These are phyloP conservation scores for Candida sakaeoensis DNA, from an alignment of 805 yeast species.

Conservation along the genomic window DNA sequence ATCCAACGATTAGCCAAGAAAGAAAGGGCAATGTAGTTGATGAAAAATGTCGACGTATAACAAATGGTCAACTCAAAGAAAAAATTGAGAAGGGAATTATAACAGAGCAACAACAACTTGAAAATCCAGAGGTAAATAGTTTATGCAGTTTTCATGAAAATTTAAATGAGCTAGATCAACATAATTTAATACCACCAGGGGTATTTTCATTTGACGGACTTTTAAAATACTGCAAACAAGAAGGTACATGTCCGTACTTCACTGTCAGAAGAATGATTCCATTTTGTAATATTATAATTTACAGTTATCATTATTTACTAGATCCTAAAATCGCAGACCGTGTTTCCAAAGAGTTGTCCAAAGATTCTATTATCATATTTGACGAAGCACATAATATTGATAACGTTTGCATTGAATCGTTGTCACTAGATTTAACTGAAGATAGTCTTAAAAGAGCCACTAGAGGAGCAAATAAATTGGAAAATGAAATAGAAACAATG, in stretches of 20 bases:
- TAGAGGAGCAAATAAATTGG: slow-evolving; percentile 76
- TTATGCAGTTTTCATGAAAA: slow-evolving; percentile 91
- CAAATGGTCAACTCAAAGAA: slow-evolving; percentile 82
- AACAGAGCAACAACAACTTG: slow-evolving; percentile 52
- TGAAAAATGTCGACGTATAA: slow-evolving; percentile 92
- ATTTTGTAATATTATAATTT: slow-evolving; percentile 87
- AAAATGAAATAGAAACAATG: slow-evolving; percentile 80
- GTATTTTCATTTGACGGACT: slow-evolving; percentile 91
- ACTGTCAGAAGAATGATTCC: slow-evolving; percentile 98
- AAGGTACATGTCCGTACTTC: slow-evolving; percentile 91
- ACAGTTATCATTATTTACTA: slow-evolving; percentile 91
- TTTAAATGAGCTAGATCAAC: slow-evolving; percentile 80
- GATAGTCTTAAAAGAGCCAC: slow-evolving; percentile 84
- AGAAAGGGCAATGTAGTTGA: slow-evolving; percentile 90
- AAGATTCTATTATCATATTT: slow-evolving; percentile 89
- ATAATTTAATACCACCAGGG: slow-evolving; percentile 84
- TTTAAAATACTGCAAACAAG: slow-evolving; percentile 68
- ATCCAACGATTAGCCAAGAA: slow-evolving; percentile 83
- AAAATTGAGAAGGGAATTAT: slow-evolving; percentile 48
- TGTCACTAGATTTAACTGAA: slow-evolving; percentile 88
- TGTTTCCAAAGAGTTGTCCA: slow-evolving; percentile 86
- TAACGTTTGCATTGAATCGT: slow-evolving; percentile 95
- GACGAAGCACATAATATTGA: slow-evolving; percentile 99
- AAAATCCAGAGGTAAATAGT: slow-evolving; percentile 28
- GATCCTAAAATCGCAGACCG: slow-evolving; percentile 98